These are phyloP conservation scores for Cryphonectria naterciae DNA, from an alignment of 2,329 filamentous ascomycete species.

Conservation along the genomic window DNA sequence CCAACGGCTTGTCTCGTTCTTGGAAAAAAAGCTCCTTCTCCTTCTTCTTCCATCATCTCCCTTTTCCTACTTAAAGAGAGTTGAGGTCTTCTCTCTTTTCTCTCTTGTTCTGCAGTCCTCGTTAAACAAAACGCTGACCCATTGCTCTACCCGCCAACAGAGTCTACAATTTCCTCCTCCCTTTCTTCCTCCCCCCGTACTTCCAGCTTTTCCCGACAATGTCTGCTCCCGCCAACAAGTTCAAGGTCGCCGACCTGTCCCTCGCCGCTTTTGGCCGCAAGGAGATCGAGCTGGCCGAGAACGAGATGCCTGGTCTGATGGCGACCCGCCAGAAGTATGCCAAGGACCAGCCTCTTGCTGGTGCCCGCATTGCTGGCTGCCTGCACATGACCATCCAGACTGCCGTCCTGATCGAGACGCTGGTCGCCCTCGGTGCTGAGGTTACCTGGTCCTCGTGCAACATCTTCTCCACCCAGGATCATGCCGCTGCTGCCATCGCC, in stretches of 20 bases:
- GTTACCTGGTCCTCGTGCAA: conserved; percentile 99
- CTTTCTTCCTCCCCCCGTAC: conserved; percentile 8
- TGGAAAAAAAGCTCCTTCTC: neutral
- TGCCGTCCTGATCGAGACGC: conserved; percentile 97
- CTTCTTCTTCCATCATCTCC: neutral
- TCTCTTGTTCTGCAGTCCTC: neutral
- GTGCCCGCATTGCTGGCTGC: conserved; percentile 95
- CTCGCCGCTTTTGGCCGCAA: conserved; percentile 98
- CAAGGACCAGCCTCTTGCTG: conserved; percentile 87
- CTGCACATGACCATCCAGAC: conserved; percentile 99
- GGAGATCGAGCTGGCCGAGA: conserved; percentile 97
- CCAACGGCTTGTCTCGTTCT: neutral
- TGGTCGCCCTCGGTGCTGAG: conserved; percentile 92
- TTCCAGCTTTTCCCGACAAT: conserved; percentile 45
- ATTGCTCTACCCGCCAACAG: conserved; percentile 20
- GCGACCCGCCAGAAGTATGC: conserved; percentile 91
- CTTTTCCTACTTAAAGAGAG: neutral
- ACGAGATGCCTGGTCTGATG: conserved; percentile 98
- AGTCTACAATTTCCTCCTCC: conserved; percentile 20
- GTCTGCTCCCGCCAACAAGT: conserved; percentile 85
- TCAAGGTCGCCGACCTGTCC: conserved; percentile 98
- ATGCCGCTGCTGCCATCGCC: conserved; percentile 96
- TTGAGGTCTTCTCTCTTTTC: neutral
- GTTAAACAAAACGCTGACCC: neutral
- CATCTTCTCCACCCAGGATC: conserved; percentile 99